Evolutionary conservation across 2,329 filamentous ascomycete genomes (phyloP), one percentile per base, ranked within the genome.

Genomic region (Phoma herbarum): DNA sequence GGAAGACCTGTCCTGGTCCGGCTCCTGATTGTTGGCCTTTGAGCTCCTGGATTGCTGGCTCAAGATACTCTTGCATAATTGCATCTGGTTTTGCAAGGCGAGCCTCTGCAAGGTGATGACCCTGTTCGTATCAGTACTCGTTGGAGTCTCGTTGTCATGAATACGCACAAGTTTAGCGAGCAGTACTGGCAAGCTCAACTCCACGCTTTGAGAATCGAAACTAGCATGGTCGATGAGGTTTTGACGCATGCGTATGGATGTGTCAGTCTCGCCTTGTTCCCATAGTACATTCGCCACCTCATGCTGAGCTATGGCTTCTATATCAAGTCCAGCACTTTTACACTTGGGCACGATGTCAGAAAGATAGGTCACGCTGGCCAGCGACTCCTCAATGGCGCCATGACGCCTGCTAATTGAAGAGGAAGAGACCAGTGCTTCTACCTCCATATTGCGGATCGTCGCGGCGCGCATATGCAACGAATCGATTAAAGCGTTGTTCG

Each of bases 251-350:
- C 89, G 86, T 59, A 99, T 97, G 0, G 95, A 97, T 0, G 91
- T 87, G 20, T 89, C 87, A 81, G 92, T 91, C 76, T 99, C 94
- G 12, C 93, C 93, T 73, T 97, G 90, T 62, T 96, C 92, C 94
- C 95, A 99, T 1, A 99, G 81, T 7, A 96, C 92, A 69, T 90
- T 92, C 11, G 96, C 93, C 8, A 91, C 86, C 75, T 98, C 95
- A 52, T 94, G 86, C 63, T 89, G 88, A 37, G 93, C 86, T 12
- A 88, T 88, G 12, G 88, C 90, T 70, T 93, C 90, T 43, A 97
- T 86, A 57, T 88, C 85, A 2, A 98, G 79, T 0, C 90, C 91
- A n/a, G 92, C 77, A 0, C 85, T 81, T 59, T 85, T 83, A 72
- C 91, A 95, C 3, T 88, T 81, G 6, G 82, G 74, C n/a, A 93